These are phyloP conservation scores for Daldinia eschscholtzii DNA, from an alignment of 2,329 filamentous ascomycete genomes.

Conservation along the genomic window DNA sequence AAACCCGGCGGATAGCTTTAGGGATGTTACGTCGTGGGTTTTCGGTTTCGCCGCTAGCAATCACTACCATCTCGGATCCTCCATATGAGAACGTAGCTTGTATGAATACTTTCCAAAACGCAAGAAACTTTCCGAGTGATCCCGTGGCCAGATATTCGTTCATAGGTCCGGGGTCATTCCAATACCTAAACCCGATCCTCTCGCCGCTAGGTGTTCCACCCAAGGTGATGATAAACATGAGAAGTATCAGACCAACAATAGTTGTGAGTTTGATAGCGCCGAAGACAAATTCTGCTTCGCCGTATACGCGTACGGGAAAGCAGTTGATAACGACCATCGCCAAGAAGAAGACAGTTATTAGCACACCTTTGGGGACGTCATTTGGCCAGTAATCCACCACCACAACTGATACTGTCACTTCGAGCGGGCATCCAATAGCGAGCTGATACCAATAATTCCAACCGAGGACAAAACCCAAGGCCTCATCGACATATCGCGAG, in stretches of 20 bases:
- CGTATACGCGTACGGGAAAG: slow-evolving; percentile 60
- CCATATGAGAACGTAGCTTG: slow-evolving; percentile 63
- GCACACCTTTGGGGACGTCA: slow-evolving; percentile 45
- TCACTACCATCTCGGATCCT: slow-evolving; percentile 59
- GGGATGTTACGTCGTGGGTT: slow-evolving; percentile 73
- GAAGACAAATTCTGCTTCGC: slow-evolving; percentile 67
- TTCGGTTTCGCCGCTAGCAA: slow-evolving; percentile 69
- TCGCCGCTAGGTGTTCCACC: slow-evolving; percentile 60
- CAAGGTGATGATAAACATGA: slow-evolving; percentile 64
- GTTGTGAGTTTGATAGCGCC: slow-evolving; percentile 63
- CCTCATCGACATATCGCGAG: slow-evolving; percentile 61
- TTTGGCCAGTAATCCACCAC: slow-evolving; percentile 61
- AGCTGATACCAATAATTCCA: slow-evolving; percentile 67
- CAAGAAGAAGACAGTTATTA: slow-evolving; percentile 56
- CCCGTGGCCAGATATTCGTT: slow-evolving; percentile 58
- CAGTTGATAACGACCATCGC: slow-evolving; percentile 57
- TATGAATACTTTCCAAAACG: slow-evolving; percentile 61
- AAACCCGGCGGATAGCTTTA: slow-evolving; percentile 75
- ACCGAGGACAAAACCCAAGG: slow-evolving; percentile 62
- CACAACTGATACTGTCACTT: slow-evolving; percentile 61
- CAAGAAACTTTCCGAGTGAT: slow-evolving; percentile 57
- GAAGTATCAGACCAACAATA: slow-evolving; percentile 63
- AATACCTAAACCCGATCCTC: slow-evolving; percentile 61
- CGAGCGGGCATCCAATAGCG: slow-evolving; percentile 63
- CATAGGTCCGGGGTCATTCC: slow-evolving; percentile 59